Conservation (phyloP, 306 rosid genomes). For the Hippophae rhamnoides region DNA sequence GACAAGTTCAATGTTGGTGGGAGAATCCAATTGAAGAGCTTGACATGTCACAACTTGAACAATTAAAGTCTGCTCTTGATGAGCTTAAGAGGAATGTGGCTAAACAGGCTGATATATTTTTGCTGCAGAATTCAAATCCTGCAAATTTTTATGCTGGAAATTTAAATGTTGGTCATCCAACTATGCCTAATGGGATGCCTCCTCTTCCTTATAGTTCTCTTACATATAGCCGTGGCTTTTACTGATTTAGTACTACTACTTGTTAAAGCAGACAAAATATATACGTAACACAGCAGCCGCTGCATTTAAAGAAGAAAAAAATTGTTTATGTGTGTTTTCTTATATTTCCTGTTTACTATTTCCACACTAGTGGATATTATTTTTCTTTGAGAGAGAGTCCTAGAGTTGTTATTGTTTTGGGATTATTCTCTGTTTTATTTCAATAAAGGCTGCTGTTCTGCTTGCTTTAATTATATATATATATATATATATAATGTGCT, state of each 20-base stretch:
- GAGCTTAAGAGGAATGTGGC: slow-evolving; percentile 30
- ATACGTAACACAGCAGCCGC: too few relatives aligned
- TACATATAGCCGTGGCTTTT: slow-evolving; percentile 22
- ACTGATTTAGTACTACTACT: slow-evolving; percentile 3
- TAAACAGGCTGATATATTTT: slow-evolving; percentile 23
- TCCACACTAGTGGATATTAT: too few relatives aligned
- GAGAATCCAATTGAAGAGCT: slow-evolving; percentile 18
- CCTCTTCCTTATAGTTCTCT: neutral
- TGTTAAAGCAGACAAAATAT: too few relatives aligned
- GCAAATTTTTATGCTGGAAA: slow-evolving; percentile 6
- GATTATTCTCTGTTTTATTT: too few relatives aligned
- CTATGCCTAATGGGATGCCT: slow-evolving; percentile 10
- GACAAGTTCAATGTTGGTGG: slow-evolving; percentile 21
- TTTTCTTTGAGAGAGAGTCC: too few relatives aligned
- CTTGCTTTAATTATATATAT: too few relatives aligned
- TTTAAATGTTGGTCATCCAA: neutral
- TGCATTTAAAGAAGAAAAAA: too few relatives aligned
- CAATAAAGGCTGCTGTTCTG: too few relatives aligned
- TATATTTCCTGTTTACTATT: too few relatives aligned
- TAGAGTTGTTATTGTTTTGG: too few relatives aligned
- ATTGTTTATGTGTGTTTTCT: too few relatives aligned
- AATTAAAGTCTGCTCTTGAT: slow-evolving; percentile 17
- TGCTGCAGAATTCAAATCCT: slow-evolving; percentile 21
- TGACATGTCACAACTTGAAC: slow-evolving; percentile 15
- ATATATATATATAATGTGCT: too few relatives aligned